Base-by-base conservation (phyloP, 768 basidiomycete genomes). In the Botryobasidium botryosum region DNA sequence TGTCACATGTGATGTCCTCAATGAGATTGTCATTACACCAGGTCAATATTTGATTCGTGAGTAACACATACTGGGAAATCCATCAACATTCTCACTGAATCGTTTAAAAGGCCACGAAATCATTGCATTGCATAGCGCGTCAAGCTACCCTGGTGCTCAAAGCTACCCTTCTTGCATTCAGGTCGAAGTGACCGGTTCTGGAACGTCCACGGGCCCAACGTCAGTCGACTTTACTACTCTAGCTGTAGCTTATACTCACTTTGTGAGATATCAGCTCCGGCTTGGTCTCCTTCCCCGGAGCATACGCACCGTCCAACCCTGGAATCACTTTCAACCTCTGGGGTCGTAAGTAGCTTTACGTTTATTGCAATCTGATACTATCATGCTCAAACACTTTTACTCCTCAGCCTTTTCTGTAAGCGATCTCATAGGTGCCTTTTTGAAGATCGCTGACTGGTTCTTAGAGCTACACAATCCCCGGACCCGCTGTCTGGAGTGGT, bases 261-360 rank as follows among this genome's bases (percentile, higher is more conserved):
- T 33, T 33, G 31, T 8, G 17, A 8, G 17, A 33, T 8, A 33
- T 51, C 65, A 67, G 68, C 1, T 64, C n/a, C 1, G 62, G 62
- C 1, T 64, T 70, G 24, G 68, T 70, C n/a, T 63, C 69, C 3
- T 71, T 70, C 64, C 69, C 69, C 25, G 66, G 68, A 25, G 63
- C 65, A 8, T 68, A 68, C 49, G 63, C 39, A 5, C 61, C 64
- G 8, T 68, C 67, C 49, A 65, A 51, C 3, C 62, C 59, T 28
- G 63, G 56, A 7, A 65, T 8, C 31, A 17, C 31, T 17, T 33
- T 33, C n/a, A n/a, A n/a, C n/a, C n/a, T n/a, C n/a, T n/a, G n/a
- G n/a, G n/a, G n/a, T n/a, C n/a, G n/a, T n/a, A n/a, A n/a, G n/a
- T n/a, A n/a, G n/a, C n/a, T n/a, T n/a, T n/a, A n/a, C n/a, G n/a